These are phyloP conservation scores for Coniochaeta sp. DNA, from an alignment of 2,329 filamentous ascomycete species.

Conservation along the genomic window DNA sequence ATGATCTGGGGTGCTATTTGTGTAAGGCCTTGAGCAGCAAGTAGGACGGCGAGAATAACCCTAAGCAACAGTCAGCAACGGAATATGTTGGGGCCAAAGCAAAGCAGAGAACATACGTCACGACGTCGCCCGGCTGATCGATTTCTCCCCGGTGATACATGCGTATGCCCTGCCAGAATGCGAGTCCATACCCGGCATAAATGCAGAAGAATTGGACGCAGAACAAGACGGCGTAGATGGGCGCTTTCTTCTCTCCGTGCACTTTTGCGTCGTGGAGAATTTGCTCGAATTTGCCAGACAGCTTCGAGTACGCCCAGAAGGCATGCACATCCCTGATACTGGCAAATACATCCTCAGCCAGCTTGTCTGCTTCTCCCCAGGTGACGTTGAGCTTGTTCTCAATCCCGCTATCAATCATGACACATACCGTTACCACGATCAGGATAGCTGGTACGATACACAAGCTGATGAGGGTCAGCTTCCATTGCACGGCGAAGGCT, in stretches of 20 bases:
- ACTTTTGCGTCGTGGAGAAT: slow-evolving; percentile 31
- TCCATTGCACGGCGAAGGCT: slow-evolving; percentile 32
- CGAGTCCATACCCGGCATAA: slow-evolving; percentile 37
- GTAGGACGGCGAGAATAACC: slow-evolving; percentile 38
- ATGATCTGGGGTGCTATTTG: slow-evolving; percentile 38
- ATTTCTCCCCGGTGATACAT: slow-evolving; percentile 39
- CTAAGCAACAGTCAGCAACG: slow-evolving; percentile 13
- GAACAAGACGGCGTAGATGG: slow-evolving; percentile 34
- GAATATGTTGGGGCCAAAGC: slow-evolving; percentile 15
- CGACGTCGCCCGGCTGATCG: slow-evolving; percentile 32
- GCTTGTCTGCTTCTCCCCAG: slow-evolving; percentile 24
- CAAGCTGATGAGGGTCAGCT: slow-evolving; percentile 27
- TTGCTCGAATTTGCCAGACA: slow-evolving; percentile 31
- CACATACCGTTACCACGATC: slow-evolving; percentile 2
- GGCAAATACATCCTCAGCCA: slow-evolving; percentile 42
- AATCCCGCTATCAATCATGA: slow-evolving; percentile 2
- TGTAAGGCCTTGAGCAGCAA: slow-evolving; percentile 36
- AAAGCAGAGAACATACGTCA: slow-evolving; percentile 27
- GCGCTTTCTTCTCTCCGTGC: slow-evolving; percentile 34
- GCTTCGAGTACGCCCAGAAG: slow-evolving; percentile 38
- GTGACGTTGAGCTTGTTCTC: neutral
- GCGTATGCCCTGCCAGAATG: slow-evolving; percentile 43
- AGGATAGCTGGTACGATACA: slow-evolving; percentile 1
- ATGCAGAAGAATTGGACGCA: slow-evolving; percentile 39
- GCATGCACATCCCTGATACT: slow-evolving; percentile 42